Evolutionary conservation across 2,329 filamentous ascomycete species (phyloP), one percentile per base, ranked within the genome.

Genomic region (Aspergillus awamori): DNA sequence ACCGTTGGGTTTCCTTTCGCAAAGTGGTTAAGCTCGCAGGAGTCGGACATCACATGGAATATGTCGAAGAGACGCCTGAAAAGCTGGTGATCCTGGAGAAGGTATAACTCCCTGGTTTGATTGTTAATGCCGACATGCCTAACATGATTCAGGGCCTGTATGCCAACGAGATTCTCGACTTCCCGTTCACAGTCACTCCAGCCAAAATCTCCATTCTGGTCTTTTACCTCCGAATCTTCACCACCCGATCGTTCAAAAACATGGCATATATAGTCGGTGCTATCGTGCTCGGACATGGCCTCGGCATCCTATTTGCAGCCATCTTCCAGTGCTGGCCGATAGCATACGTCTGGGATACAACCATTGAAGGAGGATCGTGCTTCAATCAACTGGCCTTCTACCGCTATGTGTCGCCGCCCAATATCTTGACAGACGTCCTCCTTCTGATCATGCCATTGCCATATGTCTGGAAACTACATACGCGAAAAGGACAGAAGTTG

Each of bases 211-310:
- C 69, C 8, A 57, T 71, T 7, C 59, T 71, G 7, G 39, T 69
- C 10, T 70, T 70, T 53, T 70, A 70, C 43, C 57, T 68, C 17
- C 67, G 69, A 20, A 69, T 71, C 45, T 70, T 70, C 53, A 47
- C 28, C 49, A 59, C 59, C 3, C 65, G 59, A 22, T 61, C 57
- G 3, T 69, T 69, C 47, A 60, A 56, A 26, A 61, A 66, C 20
- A 51, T 61, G 26, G 60, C 68, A 30, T 68, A 65, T 8, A 22
- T 61, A 3, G 61, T 69, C n/a, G 68, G 66, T 7, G 30, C 58
- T 0, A 39, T 69, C 7, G 67, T 71, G 13, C 17, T 69, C 2
- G 62, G 39, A 4, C 54, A 66, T 8, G 68, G 69, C 15, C 61
- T 68, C 22, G 58, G 58, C 1, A 63, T 68, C 4, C 53, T 70